These are phyloP conservation scores for Tetrapisispora pingtungensis DNA, from an alignment of 805 yeast species.

Conservation along the genomic window DNA sequence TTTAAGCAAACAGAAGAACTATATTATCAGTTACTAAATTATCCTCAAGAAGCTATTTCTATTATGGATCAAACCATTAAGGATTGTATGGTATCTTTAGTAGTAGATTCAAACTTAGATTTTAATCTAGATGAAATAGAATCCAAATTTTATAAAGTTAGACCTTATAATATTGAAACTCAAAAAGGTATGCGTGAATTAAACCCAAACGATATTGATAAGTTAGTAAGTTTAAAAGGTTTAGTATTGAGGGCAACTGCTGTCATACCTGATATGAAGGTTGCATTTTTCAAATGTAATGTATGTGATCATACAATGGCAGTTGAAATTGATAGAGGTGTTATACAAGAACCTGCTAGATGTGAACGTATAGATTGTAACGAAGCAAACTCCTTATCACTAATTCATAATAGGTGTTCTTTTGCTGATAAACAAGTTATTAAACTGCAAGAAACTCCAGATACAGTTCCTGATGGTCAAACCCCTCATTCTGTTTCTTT, in stretches of 20 bases:
- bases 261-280: conserved; percentile 94
- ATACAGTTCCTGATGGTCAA: conserved; percentile 94
- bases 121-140: conserved; percentile 56
- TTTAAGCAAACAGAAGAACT: conserved; percentile 67
- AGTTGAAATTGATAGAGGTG: conserved; percentile 90
- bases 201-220: conserved; percentile 91
- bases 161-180: conserved; percentile 76
- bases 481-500: conserved; percentile 94
- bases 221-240: conserved; percentile 84
- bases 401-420: conserved; percentile 83
- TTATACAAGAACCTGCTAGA: conserved; percentile 81
- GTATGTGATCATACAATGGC: conserved; percentile 90
- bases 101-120: conserved; percentile 47
- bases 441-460: conserved; percentile 92
- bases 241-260: conserved; percentile 81
- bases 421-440: conserved; percentile 95
- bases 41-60: conserved; percentile 95
- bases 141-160: conserved; percentile 69
- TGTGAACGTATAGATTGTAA: conserved; percentile 88
- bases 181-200: conserved; percentile 80
- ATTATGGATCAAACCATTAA: conserved; percentile 95
- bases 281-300: conserved; percentile 88
- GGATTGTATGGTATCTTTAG: conserved; percentile 73
- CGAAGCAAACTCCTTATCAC: conserved; percentile 75
- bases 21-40: conserved; percentile 77